These are phyloP conservation scores for Calamus simplicifolius DNA, from an alignment of 176 grass and related monocot species.

Conservation along the genomic window DNA sequence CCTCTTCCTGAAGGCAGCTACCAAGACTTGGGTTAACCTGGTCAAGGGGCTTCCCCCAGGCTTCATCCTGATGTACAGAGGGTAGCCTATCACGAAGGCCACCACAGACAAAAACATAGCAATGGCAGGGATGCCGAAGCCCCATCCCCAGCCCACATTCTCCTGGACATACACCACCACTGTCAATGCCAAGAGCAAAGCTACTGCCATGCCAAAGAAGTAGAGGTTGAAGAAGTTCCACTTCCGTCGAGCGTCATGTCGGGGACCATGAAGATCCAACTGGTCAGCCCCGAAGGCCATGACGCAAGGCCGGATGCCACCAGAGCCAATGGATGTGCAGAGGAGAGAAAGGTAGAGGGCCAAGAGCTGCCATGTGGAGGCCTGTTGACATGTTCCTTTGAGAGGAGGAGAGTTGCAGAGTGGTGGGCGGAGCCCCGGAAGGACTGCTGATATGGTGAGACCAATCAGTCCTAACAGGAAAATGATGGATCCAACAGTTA, in stretches of 20 bases:
- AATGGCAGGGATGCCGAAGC: slow-evolving; percentile 6
- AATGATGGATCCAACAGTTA: slow-evolving; percentile 4
- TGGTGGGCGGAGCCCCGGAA: background rate
- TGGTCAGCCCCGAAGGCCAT: no score
- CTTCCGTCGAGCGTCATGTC: no score
- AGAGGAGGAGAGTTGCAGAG: no score
- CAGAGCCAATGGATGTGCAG: no score
- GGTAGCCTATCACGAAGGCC: slow-evolving; percentile 10
- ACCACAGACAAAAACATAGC: slow-evolving; percentile 15
- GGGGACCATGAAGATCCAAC: no score
- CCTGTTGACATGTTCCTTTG: no score
- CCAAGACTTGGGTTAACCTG: slow-evolving; percentile 10
- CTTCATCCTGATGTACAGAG: slow-evolving; percentile 15
- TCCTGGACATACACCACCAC: slow-evolving; percentile 21
- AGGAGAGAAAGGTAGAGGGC: no score
- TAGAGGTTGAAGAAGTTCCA: slow-evolving; percentile 6
- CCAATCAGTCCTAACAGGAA: slow-evolving; percentile 14
- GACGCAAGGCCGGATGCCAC: no score
- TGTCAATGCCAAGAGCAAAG: slow-evolving; percentile 4
- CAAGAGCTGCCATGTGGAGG: no score
- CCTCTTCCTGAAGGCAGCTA: slow-evolving; percentile 8
- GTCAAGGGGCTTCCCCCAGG: slow-evolving; percentile 10
- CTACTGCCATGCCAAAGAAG: slow-evolving; percentile 11
- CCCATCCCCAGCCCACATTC: slow-evolving; percentile 21
- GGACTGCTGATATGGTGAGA: slow-evolving; percentile 9